phyloP scores from a whole-genome alignment of 176 grass and related monocot genomes.

The Ananas comosus region DNA sequence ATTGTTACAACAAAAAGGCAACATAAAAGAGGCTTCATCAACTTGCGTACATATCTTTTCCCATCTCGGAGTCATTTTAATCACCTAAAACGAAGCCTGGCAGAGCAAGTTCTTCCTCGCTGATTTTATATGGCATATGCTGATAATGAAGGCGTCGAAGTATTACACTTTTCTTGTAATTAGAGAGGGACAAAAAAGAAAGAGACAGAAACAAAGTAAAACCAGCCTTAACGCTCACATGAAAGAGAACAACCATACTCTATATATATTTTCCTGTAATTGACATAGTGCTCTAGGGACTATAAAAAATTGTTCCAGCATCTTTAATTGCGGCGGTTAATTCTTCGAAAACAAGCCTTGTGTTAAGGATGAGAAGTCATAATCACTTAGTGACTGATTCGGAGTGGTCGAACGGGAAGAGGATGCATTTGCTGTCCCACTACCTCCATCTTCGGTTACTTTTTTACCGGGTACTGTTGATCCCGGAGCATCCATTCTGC shows the following conservation, averaged over 20 bases:
- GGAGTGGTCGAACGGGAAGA: constrained; percentile 20
- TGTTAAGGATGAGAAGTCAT: constrained; percentile 35
- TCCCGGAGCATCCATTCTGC: constrained; percentile 6
- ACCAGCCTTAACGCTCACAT: background rate
- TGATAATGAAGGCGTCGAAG: no score
- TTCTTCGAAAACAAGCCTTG: constrained; percentile 26
- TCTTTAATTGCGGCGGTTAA: constrained; percentile 9
- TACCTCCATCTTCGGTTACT: background rate
- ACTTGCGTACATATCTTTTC: no score
- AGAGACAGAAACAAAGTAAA: background rate
- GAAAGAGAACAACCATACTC: background rate
- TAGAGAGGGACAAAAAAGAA: background rate
- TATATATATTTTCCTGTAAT: background rate
- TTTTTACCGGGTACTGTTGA: constrained; percentile 4
- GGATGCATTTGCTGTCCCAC: constrained; percentile 2
- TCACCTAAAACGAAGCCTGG: no score
- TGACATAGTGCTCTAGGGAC: background rate
- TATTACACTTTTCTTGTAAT: no score
- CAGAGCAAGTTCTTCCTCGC: no score
- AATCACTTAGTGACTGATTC: constrained; percentile 28
- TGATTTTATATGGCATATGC: no score
- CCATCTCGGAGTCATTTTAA: no score
- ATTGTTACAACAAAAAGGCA: background rate
- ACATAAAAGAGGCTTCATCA: background rate
- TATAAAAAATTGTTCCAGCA: background rate